phyloP scores from a whole-genome alignment of 345 rosid genomes.

The sweet orange (Citrus sinensis) region DNA sequence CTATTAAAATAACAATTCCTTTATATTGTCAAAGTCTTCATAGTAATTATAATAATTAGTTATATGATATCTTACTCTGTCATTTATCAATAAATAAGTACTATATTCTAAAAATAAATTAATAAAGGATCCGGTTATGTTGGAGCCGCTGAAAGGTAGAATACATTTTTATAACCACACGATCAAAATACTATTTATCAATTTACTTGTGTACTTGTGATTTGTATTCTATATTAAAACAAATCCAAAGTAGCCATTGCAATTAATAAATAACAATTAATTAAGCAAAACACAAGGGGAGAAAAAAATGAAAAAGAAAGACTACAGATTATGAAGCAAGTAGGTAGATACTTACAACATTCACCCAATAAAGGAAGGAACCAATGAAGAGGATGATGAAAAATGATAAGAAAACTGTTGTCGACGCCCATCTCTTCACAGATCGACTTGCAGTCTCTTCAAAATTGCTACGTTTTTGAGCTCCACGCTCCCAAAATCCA shows the following conservation, averaged over 20 bases:
- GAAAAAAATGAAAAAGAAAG: too few species aligned
- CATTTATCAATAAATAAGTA: too few species aligned
- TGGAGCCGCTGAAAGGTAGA: too few species aligned
- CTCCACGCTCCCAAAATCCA: neutral
- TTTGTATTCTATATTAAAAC: too few species aligned
- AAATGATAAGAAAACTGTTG: constrained; percentile 25
- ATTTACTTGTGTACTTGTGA: too few species aligned
- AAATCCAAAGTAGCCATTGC: too few species aligned
- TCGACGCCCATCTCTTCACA: constrained; percentile 27
- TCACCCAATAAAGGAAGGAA: constrained; percentile 26
- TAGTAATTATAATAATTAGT: neutral
- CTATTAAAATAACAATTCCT: neutral
- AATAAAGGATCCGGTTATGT: too few species aligned
- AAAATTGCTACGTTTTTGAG: neutral
- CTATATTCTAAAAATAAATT: too few species aligned
- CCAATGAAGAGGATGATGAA: constrained; percentile 29
- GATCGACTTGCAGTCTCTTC: neutral
- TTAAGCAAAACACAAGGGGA: neutral
- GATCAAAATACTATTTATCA: too few species aligned
- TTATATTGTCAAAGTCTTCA: neutral
- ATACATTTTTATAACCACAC: too few species aligned
- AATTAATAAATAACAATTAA: neutral
- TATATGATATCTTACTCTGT: neutral
- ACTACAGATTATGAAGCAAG: neutral
- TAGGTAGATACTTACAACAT: constrained; percentile 25